Base-by-base conservation (phyloP, 345 rosid genomes). In the Jatropha curcas region DNA sequence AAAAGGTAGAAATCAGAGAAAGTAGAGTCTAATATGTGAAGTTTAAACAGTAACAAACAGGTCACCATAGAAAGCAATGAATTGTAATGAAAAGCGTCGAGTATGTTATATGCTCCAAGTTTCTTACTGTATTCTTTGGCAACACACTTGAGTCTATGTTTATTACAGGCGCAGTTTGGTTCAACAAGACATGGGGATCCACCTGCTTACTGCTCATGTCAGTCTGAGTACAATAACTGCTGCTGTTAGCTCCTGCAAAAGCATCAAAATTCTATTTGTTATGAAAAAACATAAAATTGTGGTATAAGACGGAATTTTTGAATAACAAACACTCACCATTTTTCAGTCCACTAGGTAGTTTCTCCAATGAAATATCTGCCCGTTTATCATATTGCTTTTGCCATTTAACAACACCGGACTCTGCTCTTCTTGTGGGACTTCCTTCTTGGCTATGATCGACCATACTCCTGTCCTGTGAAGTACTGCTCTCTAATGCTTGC, bases 161-260 rank as follows among this genome's bases (percentile, higher is more conserved):
- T 72, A 79, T 73, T 74, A 73, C 65, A 11, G 73, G 73, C 58
- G 41, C 70, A 43, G 70, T 77, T 77, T 81, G 83, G 30, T 68
- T 70, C 48, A 83, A 72, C 65, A 77, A 25, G 67, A 70, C 79
- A 71, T 50, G 74, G 4, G 73, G 75, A 81, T 62, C 80, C 60
- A 76, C 85, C 83, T 5, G 86, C 72, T 57, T 68, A 71, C 80
- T 67, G 51, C 68, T 80, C 76, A 74, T 73, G 53, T 82, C 79
- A 60, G 83, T 39, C 61, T 80, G 84, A 77, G 66, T 70, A 80
- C 73, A 65, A 60, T 72, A 74, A 76, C 48, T 41, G 71, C 51
- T 79, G 76, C 72, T 74, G 71, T 81, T 75, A 35, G 73, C 73
- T 81, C 86, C 98, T 92, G 89, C 68, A 79, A 57, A n/a, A 58